Base-by-base conservation (phyloP, 352 stramenopile genomes). In the Halophytophthora polymorphica region DNA sequence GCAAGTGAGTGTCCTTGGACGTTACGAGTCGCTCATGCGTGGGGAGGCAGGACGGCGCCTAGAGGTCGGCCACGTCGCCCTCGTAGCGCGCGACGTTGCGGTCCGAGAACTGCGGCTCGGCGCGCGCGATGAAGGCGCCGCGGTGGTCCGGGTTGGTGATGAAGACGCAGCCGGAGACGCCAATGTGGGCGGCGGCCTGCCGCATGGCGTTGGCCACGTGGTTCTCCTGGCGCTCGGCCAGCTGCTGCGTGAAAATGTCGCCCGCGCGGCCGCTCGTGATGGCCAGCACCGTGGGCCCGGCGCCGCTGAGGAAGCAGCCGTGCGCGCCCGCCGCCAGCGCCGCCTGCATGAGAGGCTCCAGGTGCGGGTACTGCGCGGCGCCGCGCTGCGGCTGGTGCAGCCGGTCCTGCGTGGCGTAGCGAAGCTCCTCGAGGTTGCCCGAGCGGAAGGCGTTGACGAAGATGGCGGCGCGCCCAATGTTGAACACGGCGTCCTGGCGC, bases 191-290 rank as follows among this genome's bases (percentile, higher is more conserved):
- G 1, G 96, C 96, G 7, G 83, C 88, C 61, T 93, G 61, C 54
- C 97, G 93, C 97, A 99, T 99, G 19, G 96, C 96, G 54, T 97
- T 88, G 28, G 97, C 97, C 23, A 99, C 96, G 53, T 84, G 74
- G 67, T 90, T 93, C 66, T 94, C 82, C 66, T 88, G 73, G 39
- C 85, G 75, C 61, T 95, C 85, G 48, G 78, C 77, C n/a, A 89
- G 57, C 46, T 95, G 73, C 71, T 99, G 97, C 45, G 96, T 98
- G 73, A 99, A 99, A 63, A 99, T 99, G 77, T 99, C 97, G 34
- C 97, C 97, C 52, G 84, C 92, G 18, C 93, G 94, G 31, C 97
- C 97, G 57, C 88, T 98, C 15, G 96, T 99, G 64, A 99, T 97
- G 10, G 97, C 96, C 71, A 99, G 92, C 29, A 99, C 96, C 2